phyloP scores from a whole-genome alignment of 805 yeast genomes.

The Pichia cephalocereana region DNA sequence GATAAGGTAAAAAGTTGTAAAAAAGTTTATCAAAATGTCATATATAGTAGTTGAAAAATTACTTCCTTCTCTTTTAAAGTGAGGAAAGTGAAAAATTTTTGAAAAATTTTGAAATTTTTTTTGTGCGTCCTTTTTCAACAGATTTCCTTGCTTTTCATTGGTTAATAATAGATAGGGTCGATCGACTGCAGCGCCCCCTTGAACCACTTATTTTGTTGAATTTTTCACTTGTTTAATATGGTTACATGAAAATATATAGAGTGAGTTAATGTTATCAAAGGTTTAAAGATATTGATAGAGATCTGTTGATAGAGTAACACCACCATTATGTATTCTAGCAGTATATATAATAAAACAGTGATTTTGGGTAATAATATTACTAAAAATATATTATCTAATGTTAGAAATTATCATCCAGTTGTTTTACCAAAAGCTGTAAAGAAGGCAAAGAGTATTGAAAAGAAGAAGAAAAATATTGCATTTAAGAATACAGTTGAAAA shows the following conservation, averaged over 20 bases:
- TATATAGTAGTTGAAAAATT: neutral
- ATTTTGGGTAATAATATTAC: too few relatives aligned
- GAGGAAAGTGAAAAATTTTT: neutral
- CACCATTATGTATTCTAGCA: neutral
- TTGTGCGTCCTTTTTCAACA: constrained; percentile 3
- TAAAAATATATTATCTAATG: neutral
- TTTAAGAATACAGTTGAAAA: constrained; percentile 11
- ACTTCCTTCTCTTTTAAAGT: neutral
- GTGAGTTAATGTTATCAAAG: too few relatives aligned
- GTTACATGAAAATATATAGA: too few relatives aligned
- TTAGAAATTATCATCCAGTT: neutral
- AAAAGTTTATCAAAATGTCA: too few relatives aligned
- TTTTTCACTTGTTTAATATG: too few relatives aligned
- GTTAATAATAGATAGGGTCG: neutral
- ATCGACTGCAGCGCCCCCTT: constrained; percentile 4
- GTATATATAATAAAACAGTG: neutral
- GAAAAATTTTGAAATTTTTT: neutral
- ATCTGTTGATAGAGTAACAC: too few relatives aligned
- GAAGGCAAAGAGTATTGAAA: constrained; percentile 13
- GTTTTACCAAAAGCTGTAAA: constrained; percentile 10
- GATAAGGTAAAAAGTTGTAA: too few relatives aligned
- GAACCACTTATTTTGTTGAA: constrained; percentile 2
- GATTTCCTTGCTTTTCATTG: neutral
- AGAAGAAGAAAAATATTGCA: constrained; percentile 24
- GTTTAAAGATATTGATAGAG: too few relatives aligned